Percentiles rank a stretch among this genome's conserved stretches.
Conservation (phyloP, 768 basidiomycete genomes). For the Neoboletus brunneissimus region DNA sequence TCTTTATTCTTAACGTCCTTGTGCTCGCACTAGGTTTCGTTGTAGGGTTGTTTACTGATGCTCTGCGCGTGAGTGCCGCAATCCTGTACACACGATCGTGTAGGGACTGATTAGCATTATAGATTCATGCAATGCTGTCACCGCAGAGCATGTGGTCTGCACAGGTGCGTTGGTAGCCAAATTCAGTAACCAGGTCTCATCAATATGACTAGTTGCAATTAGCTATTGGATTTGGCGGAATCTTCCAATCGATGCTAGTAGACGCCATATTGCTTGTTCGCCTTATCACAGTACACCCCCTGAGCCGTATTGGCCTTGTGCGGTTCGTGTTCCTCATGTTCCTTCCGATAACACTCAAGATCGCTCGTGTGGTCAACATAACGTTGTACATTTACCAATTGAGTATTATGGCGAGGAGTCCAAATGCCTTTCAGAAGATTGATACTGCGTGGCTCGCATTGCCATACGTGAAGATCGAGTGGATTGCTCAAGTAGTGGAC, state of each 20-base stretch:
- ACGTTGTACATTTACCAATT: conserved; percentile 13
- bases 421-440: background rate
- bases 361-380: conserved; percentile 18
- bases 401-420: background rate
- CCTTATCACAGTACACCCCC: conserved; percentile 20
- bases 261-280: conserved; percentile 25
- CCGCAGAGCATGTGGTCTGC: conserved; percentile 13
- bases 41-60: conserved; percentile 5
- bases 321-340: conserved; percentile 14
- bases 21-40: conserved; percentile 9
- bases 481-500: conserved; percentile 27
- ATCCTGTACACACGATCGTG: too few species aligned
- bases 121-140: conserved; percentile 24
- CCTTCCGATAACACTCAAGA: conserved; percentile 22
- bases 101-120: background rate
- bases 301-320: conserved; percentile 2
- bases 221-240: conserved; percentile 19
- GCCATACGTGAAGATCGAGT: conserved; percentile 32
- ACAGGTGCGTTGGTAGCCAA: background rate
- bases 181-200: background rate
- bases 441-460: conserved; percentile 10
- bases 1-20: conserved; percentile 26
- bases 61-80: conserved; percentile 1
- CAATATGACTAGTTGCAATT: conserved; percentile 12
- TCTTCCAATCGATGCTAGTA: conserved; percentile 22